These are phyloP conservation scores for Alternaria tenuissima DNA, from an alignment of 2,329 filamentous ascomycete genomes.

Conservation along the genomic window DNA sequence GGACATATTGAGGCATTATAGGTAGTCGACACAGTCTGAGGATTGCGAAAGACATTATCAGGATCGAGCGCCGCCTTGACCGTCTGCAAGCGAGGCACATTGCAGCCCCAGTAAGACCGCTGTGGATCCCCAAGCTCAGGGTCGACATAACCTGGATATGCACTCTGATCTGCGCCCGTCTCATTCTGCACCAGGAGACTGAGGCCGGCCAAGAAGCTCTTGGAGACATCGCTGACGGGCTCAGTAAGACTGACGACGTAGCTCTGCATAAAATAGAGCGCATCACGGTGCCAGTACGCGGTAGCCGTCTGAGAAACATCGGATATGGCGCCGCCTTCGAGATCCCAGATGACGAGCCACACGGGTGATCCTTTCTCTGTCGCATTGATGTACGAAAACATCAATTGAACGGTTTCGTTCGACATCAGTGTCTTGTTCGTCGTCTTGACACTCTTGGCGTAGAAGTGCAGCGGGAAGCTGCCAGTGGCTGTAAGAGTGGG, in stretches of 20 bases:
- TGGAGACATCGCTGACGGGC: not conserved
- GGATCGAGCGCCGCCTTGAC: not conserved
- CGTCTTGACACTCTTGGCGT: conserved; percentile 5
- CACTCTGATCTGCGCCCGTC: not conserved
- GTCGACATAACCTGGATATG: conserved; percentile 1
- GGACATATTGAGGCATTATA: not conserved
- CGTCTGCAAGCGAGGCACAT: not conserved
- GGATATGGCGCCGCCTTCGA: conserved; percentile 1
- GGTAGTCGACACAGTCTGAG: not conserved
- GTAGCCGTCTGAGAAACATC: conserved; percentile 1
- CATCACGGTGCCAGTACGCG: conserved; percentile 5
- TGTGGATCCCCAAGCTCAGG: conserved; percentile 1
- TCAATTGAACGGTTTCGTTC: not conserved
- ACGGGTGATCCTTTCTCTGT: conserved; percentile 2
- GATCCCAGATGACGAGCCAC: conserved; percentile 4
- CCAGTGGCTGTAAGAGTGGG: not conserved
- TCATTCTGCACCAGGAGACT: not conserved
- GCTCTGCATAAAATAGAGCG: conserved; percentile 4
- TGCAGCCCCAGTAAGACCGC: conserved; percentile 3
- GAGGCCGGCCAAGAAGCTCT: conserved; percentile 3
- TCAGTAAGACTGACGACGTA: not conserved
- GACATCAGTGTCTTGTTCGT: not conserved
- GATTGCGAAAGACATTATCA: conserved; percentile 4
- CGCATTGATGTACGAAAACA: conserved; percentile 4
- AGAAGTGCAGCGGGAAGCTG: not conserved